phyloP scores from a whole-genome alignment of 1,284 basidiomycete species.

The Tilletiaria anomala region DNA sequence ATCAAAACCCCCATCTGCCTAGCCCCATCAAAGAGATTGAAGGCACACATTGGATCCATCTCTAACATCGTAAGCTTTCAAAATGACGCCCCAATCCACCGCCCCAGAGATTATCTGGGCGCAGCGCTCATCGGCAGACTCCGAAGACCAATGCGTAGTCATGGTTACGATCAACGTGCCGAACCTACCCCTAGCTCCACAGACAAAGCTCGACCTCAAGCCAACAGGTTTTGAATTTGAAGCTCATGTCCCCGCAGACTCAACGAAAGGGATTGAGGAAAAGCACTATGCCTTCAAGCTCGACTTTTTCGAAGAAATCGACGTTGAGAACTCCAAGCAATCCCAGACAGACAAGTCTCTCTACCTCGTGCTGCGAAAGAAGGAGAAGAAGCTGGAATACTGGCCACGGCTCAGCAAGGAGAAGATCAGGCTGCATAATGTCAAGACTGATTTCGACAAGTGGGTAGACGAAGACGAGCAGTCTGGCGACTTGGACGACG shows the following conservation, averaged over 20 bases:
- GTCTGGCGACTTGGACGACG: conserved; percentile 12
- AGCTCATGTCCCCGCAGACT: conserved; percentile 21
- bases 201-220: conserved; percentile 32
- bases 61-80: no score
- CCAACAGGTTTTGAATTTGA: conserved; percentile 23
- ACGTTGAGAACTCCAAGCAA: conserved; percentile 28
- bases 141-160: not conserved
- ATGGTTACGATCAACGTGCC: not conserved
- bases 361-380: conserved; percentile 35
- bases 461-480: conserved; percentile 42
- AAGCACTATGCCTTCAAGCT: conserved; percentile 33
- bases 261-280: conserved; percentile 22
- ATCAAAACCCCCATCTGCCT: no score
- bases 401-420: conserved; percentile 40
- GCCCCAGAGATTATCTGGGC: not conserved
- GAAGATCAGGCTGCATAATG: conserved; percentile 38
- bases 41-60: no score
- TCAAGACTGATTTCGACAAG: conserved; percentile 41
- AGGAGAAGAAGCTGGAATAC: conserved; percentile 31
- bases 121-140: not conserved
- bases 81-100: no score
- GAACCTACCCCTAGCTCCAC: not conserved
- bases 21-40: no score
- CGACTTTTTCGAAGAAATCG: conserved; percentile 37
- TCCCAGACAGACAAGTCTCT: conserved; percentile 34